Base-by-base conservation (phyloP, 805 yeast species). In the Ogataea polymorpha region DNA sequence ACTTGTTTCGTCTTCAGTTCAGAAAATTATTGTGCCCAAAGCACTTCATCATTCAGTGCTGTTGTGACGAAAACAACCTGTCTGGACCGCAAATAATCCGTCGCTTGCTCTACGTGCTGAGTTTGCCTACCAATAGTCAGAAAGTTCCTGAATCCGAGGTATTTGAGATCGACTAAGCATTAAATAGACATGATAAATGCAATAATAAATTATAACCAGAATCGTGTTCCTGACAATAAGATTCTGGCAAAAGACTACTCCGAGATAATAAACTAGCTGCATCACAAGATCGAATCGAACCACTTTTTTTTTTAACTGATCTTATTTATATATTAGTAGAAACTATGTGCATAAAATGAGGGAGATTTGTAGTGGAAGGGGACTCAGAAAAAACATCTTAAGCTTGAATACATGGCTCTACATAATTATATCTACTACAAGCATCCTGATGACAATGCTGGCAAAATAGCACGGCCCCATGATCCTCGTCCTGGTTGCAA, bases 351-450 rank as follows among this genome's bases (percentile, higher is more conserved):
- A 8, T 6, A 20, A 6, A 6, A 20, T 20, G 20, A 6, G 21
- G 21, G 21, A 8, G 7, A 8, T 7, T 20, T 20, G 21, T 20
- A 20, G 7, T 7, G 13, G n/a, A n/a, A 12, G 27, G 7, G 9
- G 27, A 24, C 6, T n/a, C 13, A 24, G n/a, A 24, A 5, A 5
- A 14, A 12, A 4, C 12, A 8, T 9, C 14, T 24, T 24, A n/a
- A 12, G 27, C 13, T 14, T 7, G 2, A 5, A n/a, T 10, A 13
- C 17, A 70, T 70, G 75, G 75, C 75, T 1, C 55, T 70, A 6
- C 67, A 71, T 45, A 70, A 70, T 49, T 70, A 70, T 44, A 60
- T 70, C 37, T 70, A 70, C 52, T 65, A 54, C 46, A 70, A 68
- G 42, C 75, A 70, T 37, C 51, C 55, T 13, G 72, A 67, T 42